These are phyloP conservation scores for Leccinum subspadiceum DNA, from an alignment of 1,284 basidiomycete genomes.

Conservation along the genomic window DNA sequence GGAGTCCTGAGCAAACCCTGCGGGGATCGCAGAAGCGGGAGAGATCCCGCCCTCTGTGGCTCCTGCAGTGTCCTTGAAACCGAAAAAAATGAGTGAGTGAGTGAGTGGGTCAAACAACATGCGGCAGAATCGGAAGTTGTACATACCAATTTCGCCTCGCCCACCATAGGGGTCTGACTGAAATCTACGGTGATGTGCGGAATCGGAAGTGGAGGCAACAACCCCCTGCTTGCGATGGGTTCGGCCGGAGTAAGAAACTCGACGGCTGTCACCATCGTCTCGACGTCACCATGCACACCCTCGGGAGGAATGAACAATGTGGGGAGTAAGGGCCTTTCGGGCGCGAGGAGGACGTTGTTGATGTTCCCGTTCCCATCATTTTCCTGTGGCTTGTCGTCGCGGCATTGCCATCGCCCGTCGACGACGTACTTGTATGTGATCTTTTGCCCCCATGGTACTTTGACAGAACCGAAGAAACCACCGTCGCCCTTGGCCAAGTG, in stretches of 20 bases:
- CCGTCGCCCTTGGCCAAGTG: constrained; percentile 49
- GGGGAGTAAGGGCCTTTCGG: constrained; percentile 43
- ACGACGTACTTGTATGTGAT: constrained; percentile 78
- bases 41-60: constrained; percentile 24
- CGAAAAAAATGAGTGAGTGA: background rate
- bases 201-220: constrained; percentile 10
- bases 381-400: constrained; percentile 58
- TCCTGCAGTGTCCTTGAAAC: constrained; percentile 23
- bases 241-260: constrained; percentile 24
- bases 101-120: background rate
- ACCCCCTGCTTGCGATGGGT: constrained; percentile 2
- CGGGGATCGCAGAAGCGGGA: constrained; percentile 5
- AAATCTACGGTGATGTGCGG: constrained; percentile 36
- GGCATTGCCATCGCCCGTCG: constrained; percentile 66
- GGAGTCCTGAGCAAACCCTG: background rate
- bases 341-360: constrained; percentile 71
- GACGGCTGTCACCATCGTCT: constrained; percentile 28
- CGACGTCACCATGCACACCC: constrained; percentile 13
- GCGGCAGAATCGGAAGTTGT: background rate
- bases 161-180: constrained; percentile 29
- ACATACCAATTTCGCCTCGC: constrained; percentile 20
- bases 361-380: constrained; percentile 60
- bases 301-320: constrained; percentile 17
- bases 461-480: constrained; percentile 56
- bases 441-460: constrained; percentile 63